phyloP scores from a whole-genome alignment of 2,329 filamentous ascomycete genomes.

The Epichloe amarillans region DNA sequence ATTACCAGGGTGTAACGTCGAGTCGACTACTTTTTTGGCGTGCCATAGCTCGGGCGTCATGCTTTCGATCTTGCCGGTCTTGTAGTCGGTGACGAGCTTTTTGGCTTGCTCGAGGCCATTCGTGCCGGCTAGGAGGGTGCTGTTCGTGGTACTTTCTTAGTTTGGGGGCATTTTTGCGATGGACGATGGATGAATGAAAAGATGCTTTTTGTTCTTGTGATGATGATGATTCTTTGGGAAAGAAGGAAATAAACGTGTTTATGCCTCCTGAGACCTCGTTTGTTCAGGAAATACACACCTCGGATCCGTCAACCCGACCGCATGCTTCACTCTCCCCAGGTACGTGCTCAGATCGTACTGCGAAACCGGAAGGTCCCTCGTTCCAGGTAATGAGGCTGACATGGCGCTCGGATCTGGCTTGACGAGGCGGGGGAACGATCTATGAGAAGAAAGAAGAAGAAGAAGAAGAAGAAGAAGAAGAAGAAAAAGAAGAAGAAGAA shows the following conservation, averaged over 20 bases:
- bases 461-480: background rate
- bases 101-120: slow-evolving; percentile 78
- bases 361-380: slow-evolving; percentile 75
- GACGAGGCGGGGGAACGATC: background rate
- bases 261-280: background rate
- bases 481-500: background rate
- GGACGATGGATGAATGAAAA: background rate
- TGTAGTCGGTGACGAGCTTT: slow-evolving; percentile 68
- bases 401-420: slow-evolving; percentile 22
- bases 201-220: background rate
- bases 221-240: too few species aligned
- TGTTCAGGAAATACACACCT: slow-evolving; percentile 50
- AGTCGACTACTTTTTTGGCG: slow-evolving; percentile 95
- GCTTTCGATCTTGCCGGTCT: slow-evolving; percentile 60
- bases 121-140: slow-evolving; percentile 71
- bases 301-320: slow-evolving; percentile 81
- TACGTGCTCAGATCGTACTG: slow-evolving; percentile 90
- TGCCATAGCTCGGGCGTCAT: slow-evolving; percentile 91
- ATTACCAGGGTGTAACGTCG: slow-evolving; percentile 84
- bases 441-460: too few species aligned
- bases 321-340: slow-evolving; percentile 86
- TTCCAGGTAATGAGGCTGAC: slow-evolving; percentile 53
- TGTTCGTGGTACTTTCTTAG: slow-evolving; percentile 22
- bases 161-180: background rate
- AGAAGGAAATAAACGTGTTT: background rate